Percentiles rank a stretch among this genome's conserved stretches.
Evolutionary conservation across 139 green algal species (phyloP).

Genomic region (Pycnococcus provasolii): DNA sequence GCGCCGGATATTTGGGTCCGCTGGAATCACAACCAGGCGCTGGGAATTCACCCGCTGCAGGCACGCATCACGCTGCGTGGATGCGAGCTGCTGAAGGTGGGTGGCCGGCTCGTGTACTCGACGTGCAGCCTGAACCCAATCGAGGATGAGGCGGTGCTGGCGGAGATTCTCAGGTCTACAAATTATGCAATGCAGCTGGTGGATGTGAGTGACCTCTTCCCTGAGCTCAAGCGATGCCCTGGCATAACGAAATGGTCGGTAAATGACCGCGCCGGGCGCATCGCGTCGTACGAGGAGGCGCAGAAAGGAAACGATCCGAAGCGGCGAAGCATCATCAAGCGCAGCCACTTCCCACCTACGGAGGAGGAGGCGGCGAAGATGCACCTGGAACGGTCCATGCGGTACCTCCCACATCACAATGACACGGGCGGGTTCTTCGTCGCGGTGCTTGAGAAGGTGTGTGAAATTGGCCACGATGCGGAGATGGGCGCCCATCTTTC

Average conservation of each 20-base stretch:
- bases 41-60: constrained; percentile 84
- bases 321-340: constrained; percentile 37
- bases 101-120: constrained; percentile 71
- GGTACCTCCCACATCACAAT: constrained; percentile 85
- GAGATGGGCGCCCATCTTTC: neutral
- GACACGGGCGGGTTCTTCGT: constrained; percentile 99
- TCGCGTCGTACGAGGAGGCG: constrained; percentile 49
- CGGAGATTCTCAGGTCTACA: constrained; percentile 53
- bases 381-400: constrained; percentile 83
- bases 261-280: constrained; percentile 39
- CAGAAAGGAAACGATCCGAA: constrained; percentile 33
- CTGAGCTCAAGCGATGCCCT: constrained; percentile 55
- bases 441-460: constrained; percentile 77
- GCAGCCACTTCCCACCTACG: constrained; percentile 64
- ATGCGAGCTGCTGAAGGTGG: constrained; percentile 66
- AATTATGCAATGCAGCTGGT: constrained; percentile 67
- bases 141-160: constrained; percentile 97
- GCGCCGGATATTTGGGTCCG: constrained; percentile 88
- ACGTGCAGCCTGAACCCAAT: constrained; percentile 61
- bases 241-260: constrained; percentile 47
- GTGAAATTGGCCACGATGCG: constrained; percentile 5
- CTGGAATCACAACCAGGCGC: constrained; percentile 58
- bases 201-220: constrained; percentile 63
- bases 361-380: constrained; percentile 41
- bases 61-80: constrained; percentile 72